Evolutionary conservation across 2,329 filamentous ascomycete species (phyloP).

Genomic region (Berkeleyomyces basicola): DNA sequence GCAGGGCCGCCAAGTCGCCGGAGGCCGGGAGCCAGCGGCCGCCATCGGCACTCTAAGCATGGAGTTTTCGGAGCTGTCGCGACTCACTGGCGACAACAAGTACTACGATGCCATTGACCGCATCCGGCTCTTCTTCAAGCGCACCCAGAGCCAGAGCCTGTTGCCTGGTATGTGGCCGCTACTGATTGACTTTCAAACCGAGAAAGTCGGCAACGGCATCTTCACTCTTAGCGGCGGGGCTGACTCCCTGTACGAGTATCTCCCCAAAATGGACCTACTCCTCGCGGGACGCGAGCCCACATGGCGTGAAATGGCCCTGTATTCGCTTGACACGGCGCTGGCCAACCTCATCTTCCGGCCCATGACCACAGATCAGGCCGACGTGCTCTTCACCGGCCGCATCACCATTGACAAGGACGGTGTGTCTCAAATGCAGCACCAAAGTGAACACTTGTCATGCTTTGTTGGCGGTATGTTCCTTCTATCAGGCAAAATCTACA

Average conservation of each 20-base stretch:
- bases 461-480: constrained; percentile 50
- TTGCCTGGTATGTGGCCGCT: constrained; percentile 65
- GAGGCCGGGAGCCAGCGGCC: constrained; percentile 32
- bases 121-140: constrained; percentile 53
- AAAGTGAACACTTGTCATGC: constrained; percentile 39
- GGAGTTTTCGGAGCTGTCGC: constrained; percentile 59
- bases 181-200: constrained; percentile 31
- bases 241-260: constrained; percentile 43
- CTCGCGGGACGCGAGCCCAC: constrained; percentile 43
- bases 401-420: constrained; percentile 9
- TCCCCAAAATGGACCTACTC: constrained; percentile 46
- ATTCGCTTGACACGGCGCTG: constrained; percentile 40
- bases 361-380: constrained; percentile 40
- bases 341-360: constrained; percentile 53
- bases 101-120: constrained; percentile 61
- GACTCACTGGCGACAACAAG: constrained; percentile 53
- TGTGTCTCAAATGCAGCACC: background rate
- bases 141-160: constrained; percentile 49
- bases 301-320: constrained; percentile 49
- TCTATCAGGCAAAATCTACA: constrained; percentile 41
- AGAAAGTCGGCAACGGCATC: constrained; percentile 22
- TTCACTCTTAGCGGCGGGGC: constrained; percentile 38
- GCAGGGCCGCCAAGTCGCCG: constrained; percentile 30
- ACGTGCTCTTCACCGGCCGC: constrained; percentile 45
- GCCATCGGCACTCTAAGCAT: constrained; percentile 49